Base-by-base conservation (phyloP, 805 yeast species). In the Wickerhamiella kazuoi region DNA sequence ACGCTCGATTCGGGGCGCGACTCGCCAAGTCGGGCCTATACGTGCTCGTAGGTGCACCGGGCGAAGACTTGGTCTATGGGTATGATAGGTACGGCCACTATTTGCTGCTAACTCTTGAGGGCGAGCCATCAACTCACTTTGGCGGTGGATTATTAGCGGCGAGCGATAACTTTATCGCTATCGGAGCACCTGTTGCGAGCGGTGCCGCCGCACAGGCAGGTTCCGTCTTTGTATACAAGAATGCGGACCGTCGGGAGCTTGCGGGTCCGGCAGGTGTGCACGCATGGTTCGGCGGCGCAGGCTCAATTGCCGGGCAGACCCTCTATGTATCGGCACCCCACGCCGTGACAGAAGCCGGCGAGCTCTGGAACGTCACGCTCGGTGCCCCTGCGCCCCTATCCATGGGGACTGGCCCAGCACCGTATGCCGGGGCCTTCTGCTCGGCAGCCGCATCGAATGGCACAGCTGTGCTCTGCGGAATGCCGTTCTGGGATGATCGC, bases 291-390 rank as follows among this genome's bases (percentile, higher is more conserved):
- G 68, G 65, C 4, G 51, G 54, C 32, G 56, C 55, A 2, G 60
- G 62, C 2, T 46, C 49, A 1, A 36, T 54, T 4, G 43, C 39
- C 8, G 29, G 36, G n/a, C 34, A 34, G 14, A 35, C 41, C 6
- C 47, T 69, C 18, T 56, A 55, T 37, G 47, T 68, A 2, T 57
- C 71, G 0, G 63, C 72, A 0, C 68, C 71, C 1, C 56, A 56
- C 15, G 65, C 62, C 11, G 51, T 42, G 15, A 50, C 50, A 21
- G 69, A 68, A 2, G 51, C 52, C 40, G 76, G 74, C 1, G 65
- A 67, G 0, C 54, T 74, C 3, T 74, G 73, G 66, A 46, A 49
- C 28, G 40, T 69, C 1, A 40, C 54, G 31, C 38, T 59, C 35
- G 54, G 51, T 20, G 24, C 45, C 7, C 55, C 55, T 1, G 52